Evolutionary conservation across 2,329 filamentous ascomycete species (phyloP), one percentile per base, ranked within the genome.

Genomic region (Aspergillus sp.): DNA sequence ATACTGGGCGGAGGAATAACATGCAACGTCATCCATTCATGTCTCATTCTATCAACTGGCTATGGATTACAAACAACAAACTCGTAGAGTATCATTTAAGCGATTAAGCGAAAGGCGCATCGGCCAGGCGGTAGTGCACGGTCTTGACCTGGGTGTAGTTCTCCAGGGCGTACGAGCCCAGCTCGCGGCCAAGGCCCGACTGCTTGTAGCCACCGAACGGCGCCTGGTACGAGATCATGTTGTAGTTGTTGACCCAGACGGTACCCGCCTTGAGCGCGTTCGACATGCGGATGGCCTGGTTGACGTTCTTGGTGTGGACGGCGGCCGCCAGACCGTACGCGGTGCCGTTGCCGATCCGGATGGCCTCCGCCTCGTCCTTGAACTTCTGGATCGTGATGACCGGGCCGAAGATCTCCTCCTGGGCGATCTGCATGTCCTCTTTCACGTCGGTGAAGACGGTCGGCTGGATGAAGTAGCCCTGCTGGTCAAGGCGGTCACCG

Each of bases 391-490:
- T 73, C 34, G 80, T 73, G 55, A 82, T 78, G 22, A 86, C 82
- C 5, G 83, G 83, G 15, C 82, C 83, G 57, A 89, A 89, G 38
- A 84, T 83, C 57, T 89, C 83, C 55, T 86, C 80, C 47, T 74
- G 72, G 68, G 82, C 79, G 44, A 88, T 80, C 54, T 76, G 75
- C 58, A 82, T 80, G 53, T 74, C 61, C 15, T 77, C 67, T 34
- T 68, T 75, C 48, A 89, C 84, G 55, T 85, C 77, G 63, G 74
- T 79, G 73, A 72, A 86, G 66, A 91, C 86, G 55, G 60, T 91
- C 27, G 84, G 84, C 72, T 89, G 71, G 64, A 91, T 88, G 69
- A 86, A 91, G 74, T 82, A 91, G 41, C 82, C 82, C 72, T 86
- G 80, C 50, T 70, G 63, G 40, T 83, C 83, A 60, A 79, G 80